Evolutionary conservation across 352 stramenopile genomes (phyloP).

Genomic region (Phytopythium chamaehyphon): DNA sequence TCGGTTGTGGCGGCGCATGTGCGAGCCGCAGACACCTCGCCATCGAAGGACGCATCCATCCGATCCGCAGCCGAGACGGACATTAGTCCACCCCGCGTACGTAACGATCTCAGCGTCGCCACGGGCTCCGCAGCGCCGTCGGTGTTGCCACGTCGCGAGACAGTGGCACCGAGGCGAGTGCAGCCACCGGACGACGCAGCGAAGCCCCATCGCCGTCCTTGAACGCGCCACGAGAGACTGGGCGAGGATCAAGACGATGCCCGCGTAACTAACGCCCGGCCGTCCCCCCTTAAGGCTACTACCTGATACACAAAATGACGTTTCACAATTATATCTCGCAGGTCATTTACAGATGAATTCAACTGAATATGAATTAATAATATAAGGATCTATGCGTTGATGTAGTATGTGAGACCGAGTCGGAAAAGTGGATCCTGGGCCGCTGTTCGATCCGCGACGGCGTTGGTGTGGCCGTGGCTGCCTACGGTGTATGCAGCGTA

Average conservation of each 20-base stretch:
- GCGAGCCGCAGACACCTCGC: not conserved
- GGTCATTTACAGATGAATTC: no score
- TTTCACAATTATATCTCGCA: no score
- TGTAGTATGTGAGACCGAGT: no score
- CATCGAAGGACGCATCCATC: constrained; percentile 1
- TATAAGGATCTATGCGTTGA: no score
- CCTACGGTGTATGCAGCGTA: no score
- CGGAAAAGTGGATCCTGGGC: no score
- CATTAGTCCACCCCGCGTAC: not conserved
- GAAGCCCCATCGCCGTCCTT: constrained; percentile 1
- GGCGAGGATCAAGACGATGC: not conserved
- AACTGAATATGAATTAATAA: no score
- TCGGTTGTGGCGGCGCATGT: constrained; percentile 20
- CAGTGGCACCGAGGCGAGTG: not conserved
- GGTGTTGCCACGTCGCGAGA: constrained; percentile 1
- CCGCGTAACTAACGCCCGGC: no score
- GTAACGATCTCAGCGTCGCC: not conserved
- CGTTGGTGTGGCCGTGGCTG: no score
- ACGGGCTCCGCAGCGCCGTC: not conserved
- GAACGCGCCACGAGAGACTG: not conserved
- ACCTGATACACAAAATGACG: no score
- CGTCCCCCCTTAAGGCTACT: no score
- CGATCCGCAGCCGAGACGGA: not conserved
- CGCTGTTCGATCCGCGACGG: no score
- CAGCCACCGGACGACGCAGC: not conserved